Conservation (phyloP, 345 rosid genomes). For the Aurinia saxatilis region DNA sequence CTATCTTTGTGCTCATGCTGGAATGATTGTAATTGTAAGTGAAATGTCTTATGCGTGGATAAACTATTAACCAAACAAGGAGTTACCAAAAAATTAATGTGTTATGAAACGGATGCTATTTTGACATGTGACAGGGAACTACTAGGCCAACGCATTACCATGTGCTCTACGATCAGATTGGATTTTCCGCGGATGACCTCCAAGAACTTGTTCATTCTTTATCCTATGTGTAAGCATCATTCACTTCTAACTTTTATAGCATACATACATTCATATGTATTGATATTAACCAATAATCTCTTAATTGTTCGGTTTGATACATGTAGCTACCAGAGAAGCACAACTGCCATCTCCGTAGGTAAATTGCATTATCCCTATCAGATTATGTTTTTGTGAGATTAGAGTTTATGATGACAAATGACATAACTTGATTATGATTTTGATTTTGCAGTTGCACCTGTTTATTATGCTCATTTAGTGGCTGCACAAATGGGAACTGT, state of each 20-base stretch:
- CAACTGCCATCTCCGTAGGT: constrained; percentile 88
- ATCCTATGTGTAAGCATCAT: constrained; percentile 52
- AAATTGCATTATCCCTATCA: no score
- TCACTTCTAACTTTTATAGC: background rate
- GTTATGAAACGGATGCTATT: no score
- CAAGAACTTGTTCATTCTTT: constrained; percentile 72
- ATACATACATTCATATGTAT: background rate
- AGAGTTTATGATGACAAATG: no score
- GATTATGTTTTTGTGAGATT: no score
- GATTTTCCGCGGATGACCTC: constrained; percentile 55
- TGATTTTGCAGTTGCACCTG: constrained; percentile 22
- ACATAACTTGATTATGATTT: no score
- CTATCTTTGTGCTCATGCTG: constrained; percentile 91
- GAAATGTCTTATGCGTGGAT: no score
- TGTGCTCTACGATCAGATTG: constrained; percentile 56
- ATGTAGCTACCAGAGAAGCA: constrained; percentile 80
- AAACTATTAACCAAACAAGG: no score
- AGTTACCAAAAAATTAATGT: no score
- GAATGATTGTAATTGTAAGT: constrained; percentile 89
- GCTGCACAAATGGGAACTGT: constrained; percentile 20
- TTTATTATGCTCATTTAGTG: constrained; percentile 19
- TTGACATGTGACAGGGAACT: constrained; percentile 55
- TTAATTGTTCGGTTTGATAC: background rate
- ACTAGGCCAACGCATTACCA: constrained; percentile 77
- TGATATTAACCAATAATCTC: background rate